A percentile compares a stretch with the other conserved stretches of the same genome.
phyloP scores from a whole-genome alignment of 306 rosid species.

The Rosa chinensis region DNA sequence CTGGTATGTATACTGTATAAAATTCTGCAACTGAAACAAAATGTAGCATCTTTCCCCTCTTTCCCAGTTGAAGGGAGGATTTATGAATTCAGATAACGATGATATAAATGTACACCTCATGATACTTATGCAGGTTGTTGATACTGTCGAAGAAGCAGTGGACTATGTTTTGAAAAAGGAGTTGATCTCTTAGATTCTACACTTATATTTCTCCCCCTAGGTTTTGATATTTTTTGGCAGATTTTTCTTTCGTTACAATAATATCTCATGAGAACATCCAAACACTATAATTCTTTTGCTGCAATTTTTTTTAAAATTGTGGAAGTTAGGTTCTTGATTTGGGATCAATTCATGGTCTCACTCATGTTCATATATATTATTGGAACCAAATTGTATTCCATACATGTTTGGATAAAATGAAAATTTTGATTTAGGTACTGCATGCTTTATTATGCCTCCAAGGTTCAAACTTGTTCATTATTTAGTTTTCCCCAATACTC shows the following conservation, averaged over 20 bases:
- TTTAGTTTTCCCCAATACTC: background rate
- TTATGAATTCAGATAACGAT: background rate
- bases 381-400: background rate
- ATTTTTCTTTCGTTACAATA: background rate
- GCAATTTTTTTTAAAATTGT: background rate
- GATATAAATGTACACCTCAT: background rate
- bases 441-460: background rate
- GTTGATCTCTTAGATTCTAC: conserved; percentile 17
- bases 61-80: background rate
- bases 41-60: background rate
- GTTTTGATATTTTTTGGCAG: background rate
- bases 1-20: conserved; percentile 10
- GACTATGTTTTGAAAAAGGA: conserved; percentile 57
- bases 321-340: background rate
- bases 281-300: background rate
- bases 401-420: background rate
- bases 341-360: background rate
- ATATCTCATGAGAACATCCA: background rate
- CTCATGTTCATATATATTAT: background rate
- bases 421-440: background rate
- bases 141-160: conserved; percentile 70
- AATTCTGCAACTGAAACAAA: background rate
- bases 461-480: background rate
- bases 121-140: conserved; percentile 60
- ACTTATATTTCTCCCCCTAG: background rate